A percentile compares a stretch with the other conserved stretches of the same genome.
Conservation (phyloP, 129 eudicot species). For the Dittrichia graveolens region DNA sequence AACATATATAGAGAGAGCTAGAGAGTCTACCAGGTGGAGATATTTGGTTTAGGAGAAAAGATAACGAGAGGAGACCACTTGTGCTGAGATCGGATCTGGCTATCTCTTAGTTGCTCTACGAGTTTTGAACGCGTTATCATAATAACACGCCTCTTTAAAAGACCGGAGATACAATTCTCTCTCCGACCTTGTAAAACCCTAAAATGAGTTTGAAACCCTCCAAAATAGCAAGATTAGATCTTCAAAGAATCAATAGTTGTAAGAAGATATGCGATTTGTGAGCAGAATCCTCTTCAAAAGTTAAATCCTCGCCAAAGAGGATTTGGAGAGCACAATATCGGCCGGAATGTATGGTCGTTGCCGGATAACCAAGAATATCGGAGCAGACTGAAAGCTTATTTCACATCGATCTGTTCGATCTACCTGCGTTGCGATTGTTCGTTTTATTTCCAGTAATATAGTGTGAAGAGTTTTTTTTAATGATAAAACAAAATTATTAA, state of each 20-base stretch:
- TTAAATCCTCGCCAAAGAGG: constrained; percentile 5
- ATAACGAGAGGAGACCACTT: constrained; percentile 72
- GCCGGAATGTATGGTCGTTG: constrained; percentile 28
- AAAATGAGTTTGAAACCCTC: constrained; percentile 26
- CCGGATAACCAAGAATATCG: constrained; percentile 25
- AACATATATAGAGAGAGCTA: not conserved
- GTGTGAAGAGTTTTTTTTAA: no score
- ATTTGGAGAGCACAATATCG: not conserved
- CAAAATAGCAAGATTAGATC: constrained; percentile 10
- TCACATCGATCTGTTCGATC: constrained; percentile 36
- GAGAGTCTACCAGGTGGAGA: constrained; percentile 58
- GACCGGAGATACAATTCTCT: constrained; percentile 32
- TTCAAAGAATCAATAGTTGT: not conserved
- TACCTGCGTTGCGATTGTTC: constrained; percentile 17
- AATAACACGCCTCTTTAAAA: constrained; percentile 19
- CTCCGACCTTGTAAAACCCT: constrained; percentile 41
- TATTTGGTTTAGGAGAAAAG: constrained; percentile 73
- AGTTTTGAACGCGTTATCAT: constrained; percentile 87
- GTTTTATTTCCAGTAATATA: not conserved
- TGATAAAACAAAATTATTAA: no score
- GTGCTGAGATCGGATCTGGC: constrained; percentile 87
- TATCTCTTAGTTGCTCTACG: constrained; percentile 84
- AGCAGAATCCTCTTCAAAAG: not conserved
- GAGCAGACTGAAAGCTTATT: constrained; percentile 19
- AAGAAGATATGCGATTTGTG: constrained; percentile 4